phyloP scores from a whole-genome alignment of 768 basidiomycete species.

The Psilocybe azurescens region DNA sequence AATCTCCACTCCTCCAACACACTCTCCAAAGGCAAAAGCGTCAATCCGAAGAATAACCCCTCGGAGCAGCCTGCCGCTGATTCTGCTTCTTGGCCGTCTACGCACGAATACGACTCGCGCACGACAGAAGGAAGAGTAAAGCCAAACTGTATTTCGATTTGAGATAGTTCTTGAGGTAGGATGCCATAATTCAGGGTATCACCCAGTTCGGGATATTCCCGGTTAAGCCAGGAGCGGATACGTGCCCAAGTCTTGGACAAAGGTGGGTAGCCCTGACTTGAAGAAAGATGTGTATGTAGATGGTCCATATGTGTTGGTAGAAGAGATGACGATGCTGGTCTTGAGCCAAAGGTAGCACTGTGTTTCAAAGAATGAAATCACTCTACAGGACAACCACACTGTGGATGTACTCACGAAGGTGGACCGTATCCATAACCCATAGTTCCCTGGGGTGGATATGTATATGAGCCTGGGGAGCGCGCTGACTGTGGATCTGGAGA shows the following conservation, averaged over 20 bases:
- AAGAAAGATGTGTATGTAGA: constrained; percentile 48
- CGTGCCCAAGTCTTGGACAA: constrained; percentile 85
- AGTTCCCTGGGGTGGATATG: constrained; percentile 77
- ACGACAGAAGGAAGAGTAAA: constrained; percentile 83
- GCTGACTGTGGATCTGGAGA: constrained; percentile 54
- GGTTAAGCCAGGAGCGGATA: constrained; percentile 78
- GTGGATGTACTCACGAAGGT: constrained; percentile 49
- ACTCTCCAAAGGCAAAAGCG: constrained; percentile 90
- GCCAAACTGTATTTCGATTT: constrained; percentile 86
- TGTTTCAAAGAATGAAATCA: constrained; percentile 23
- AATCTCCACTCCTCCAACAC: constrained; percentile 96
- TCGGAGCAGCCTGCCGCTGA: constrained; percentile 86
- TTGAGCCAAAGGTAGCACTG: constrained; percentile 47
- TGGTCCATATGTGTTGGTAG: constrained; percentile 71
- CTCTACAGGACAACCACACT: not conserved
- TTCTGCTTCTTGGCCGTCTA: constrained; percentile 95
- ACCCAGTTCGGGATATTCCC: constrained; percentile 92
- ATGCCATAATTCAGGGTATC: constrained; percentile 96
- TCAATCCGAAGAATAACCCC: constrained; percentile 95
- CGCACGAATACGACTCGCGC: constrained; percentile 87
- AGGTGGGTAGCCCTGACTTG: constrained; percentile 67
- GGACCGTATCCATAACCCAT: constrained; percentile 65
- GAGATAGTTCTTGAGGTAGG: constrained; percentile 76
- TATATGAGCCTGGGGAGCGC: constrained; percentile 56
- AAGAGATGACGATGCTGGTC: constrained; percentile 54